Evolutionary conservation across 2,329 filamentous ascomycete species (phyloP).

Genomic region (Didymella lethalis): DNA sequence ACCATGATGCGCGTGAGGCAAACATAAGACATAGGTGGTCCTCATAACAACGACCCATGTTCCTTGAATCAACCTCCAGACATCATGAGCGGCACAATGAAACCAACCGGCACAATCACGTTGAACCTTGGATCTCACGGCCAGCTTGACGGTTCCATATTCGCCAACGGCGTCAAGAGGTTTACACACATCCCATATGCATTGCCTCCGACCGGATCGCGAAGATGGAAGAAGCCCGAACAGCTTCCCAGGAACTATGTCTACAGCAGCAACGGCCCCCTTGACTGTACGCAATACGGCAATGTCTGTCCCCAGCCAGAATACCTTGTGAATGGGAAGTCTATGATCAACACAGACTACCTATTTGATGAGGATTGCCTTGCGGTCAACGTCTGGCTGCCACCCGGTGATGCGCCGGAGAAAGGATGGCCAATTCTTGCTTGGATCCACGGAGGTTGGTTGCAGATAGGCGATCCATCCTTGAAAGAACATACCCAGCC

Average conservation of each 20-base stretch:
- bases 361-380: constrained; percentile 14
- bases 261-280: constrained; percentile 7
- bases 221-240: constrained; percentile 16
- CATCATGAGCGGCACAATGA: background rate
- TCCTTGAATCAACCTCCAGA: background rate
- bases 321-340: constrained; percentile 8
- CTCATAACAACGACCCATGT: background rate
- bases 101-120: constrained; percentile 6
- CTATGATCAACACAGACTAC: constrained; percentile 14
- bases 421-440: constrained; percentile 17
- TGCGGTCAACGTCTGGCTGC: constrained; percentile 14
- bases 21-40: background rate
- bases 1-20: background rate
- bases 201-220: constrained; percentile 3
- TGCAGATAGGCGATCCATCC: constrained; percentile 15
- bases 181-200: constrained; percentile 17
- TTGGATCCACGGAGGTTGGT: constrained; percentile 17
- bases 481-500: constrained; percentile 12
- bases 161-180: constrained; percentile 14
- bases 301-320: constrained; percentile 17
- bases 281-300: constrained; percentile 16
- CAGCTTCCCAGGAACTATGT: constrained; percentile 9
- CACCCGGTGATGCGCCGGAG: constrained; percentile 9
- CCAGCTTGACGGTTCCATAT: constrained; percentile 3
- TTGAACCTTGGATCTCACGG: constrained; percentile 16